Conservation (phyloP, 2,329 filamentous ascomycete species). For the Calonectria fujianensis region DNA sequence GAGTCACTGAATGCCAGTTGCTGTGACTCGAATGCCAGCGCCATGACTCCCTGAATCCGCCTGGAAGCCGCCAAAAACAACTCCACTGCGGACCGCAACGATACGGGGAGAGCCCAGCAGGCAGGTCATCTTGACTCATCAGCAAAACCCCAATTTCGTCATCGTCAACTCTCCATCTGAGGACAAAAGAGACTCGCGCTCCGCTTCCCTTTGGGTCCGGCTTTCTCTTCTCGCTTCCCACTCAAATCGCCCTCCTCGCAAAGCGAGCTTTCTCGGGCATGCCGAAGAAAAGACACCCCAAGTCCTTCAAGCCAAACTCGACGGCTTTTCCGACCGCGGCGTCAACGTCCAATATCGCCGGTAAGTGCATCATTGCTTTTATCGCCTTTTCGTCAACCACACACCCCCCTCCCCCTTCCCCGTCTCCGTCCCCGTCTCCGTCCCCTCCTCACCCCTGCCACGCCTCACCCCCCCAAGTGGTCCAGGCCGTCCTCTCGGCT, state of each 20-base stretch:
- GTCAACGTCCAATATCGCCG: slow-evolving; percentile 53
- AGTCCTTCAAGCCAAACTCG: slow-evolving; percentile 76
- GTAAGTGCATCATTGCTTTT: slow-evolving; percentile 49
- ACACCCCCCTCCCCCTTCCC: slow-evolving; percentile 41
- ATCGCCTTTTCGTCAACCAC: slow-evolving; percentile 32
- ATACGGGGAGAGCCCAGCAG: not conserved
- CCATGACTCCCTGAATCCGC: not conserved
- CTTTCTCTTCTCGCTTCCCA: slow-evolving; percentile 45
- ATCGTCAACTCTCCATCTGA: slow-evolving; percentile 27
- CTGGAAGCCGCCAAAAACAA: not conserved
- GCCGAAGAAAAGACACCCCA: slow-evolving; percentile 78
- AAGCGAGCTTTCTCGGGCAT: slow-evolving; percentile 63
- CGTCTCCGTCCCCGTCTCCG: not conserved
- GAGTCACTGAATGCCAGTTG: slow-evolving; percentile 25
- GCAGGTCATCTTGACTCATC: slow-evolving; percentile 34
- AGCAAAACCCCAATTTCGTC: slow-evolving; percentile 31
- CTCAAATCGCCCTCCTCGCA: slow-evolving; percentile 27
- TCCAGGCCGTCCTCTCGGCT: slow-evolving; percentile 51
- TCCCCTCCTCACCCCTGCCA: slow-evolving; percentile 19
- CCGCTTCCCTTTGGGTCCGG: slow-evolving; percentile 32
- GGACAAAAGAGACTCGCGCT: slow-evolving; percentile 35
- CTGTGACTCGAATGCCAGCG: slow-evolving; percentile 17
- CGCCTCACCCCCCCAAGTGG: slow-evolving; percentile 30
- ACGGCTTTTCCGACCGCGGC: slow-evolving; percentile 67
- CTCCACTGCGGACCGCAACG: slow-evolving; percentile 10